Conservation (phyloP, 2,329 filamentous ascomycete species). For the Seiridium unicorne region DNA sequence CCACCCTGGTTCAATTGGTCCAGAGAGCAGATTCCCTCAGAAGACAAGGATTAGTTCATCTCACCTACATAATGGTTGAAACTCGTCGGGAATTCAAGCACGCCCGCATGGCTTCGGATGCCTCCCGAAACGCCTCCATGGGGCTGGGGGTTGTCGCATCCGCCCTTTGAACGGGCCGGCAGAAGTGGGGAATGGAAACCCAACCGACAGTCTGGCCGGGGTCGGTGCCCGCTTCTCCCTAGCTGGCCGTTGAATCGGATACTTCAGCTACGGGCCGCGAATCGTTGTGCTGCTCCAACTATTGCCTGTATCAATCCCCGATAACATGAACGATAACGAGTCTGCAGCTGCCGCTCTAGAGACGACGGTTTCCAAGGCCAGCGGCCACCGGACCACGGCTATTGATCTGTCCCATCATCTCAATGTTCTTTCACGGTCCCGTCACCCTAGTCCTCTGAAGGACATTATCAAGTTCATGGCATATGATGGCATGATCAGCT, state of each 20-base stretch:
- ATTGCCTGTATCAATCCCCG: neutral
- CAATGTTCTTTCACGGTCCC: slow-evolving; percentile 24
- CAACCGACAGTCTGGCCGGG: neutral
- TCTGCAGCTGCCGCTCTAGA: neutral
- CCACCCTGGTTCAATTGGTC: neutral
- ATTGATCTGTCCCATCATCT: slow-evolving; percentile 29
- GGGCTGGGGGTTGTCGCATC: neutral
- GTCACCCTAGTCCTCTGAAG: slow-evolving; percentile 29
- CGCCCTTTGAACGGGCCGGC: no score
- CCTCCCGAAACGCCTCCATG: neutral
- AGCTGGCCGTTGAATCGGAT: neutral
- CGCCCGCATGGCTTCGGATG: neutral
- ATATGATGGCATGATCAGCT: slow-evolving; percentile 30
- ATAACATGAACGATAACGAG: neutral
- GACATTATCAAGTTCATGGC: slow-evolving; percentile 32
- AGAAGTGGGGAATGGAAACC: no score
- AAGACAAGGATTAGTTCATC: neutral
- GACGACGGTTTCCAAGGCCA: neutral
- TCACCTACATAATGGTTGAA: neutral
- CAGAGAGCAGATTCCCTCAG: neutral
- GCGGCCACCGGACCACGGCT: neutral
- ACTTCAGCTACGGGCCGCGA: no score
- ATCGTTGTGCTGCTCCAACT: no score
- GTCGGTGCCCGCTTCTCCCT: neutral
- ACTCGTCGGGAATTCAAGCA: neutral